These are phyloP conservation scores for Amanita brunnescens DNA, from an alignment of 768 basidiomycete species.

Conservation along the genomic window DNA sequence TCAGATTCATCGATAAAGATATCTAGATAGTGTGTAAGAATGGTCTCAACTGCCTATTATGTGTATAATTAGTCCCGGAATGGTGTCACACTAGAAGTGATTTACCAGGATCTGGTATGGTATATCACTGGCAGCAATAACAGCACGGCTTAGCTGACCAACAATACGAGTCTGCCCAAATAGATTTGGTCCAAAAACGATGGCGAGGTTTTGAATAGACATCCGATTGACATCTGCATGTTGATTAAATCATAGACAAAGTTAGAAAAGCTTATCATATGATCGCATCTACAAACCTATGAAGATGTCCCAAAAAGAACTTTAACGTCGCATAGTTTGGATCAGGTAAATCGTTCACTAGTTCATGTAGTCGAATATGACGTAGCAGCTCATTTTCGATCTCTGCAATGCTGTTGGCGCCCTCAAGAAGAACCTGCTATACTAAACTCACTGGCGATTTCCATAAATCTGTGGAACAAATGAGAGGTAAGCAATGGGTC, in stretches of 20 bases:
- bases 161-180: slow-evolving; percentile 64
- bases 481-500: slow-evolving; percentile 81
- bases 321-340: slow-evolving; percentile 98
- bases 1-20: slow-evolving; percentile 93
- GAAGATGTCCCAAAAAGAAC: slow-evolving; percentile 88
- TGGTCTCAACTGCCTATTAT: slow-evolving; percentile 87
- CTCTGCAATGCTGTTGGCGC: slow-evolving; percentile 31
- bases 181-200: slow-evolving; percentile 97
- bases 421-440: background rate
- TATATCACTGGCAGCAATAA: slow-evolving; percentile 64
- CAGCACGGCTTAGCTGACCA: slow-evolving; percentile 38
- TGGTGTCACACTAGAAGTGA: slow-evolving; percentile 9
- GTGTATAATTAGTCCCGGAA: no score
- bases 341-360: slow-evolving; percentile 96
- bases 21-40: slow-evolving; percentile 87
- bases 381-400: slow-evolving; percentile 92
- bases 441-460: slow-evolving; percentile 74
- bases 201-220: slow-evolving; percentile 88
- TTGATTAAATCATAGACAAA: slow-evolving; percentile 54
- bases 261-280: background rate
- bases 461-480: slow-evolving; percentile 89
- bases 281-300: slow-evolving; percentile 48
- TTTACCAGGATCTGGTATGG: slow-evolving; percentile 62
- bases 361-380: slow-evolving; percentile 93
- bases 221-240: slow-evolving; percentile 79